A percentile compares a stretch with the other conserved stretches of the same genome.
Conservation (phyloP, 768 basidiomycete genomes). For the Agrocybe pediades region DNA sequence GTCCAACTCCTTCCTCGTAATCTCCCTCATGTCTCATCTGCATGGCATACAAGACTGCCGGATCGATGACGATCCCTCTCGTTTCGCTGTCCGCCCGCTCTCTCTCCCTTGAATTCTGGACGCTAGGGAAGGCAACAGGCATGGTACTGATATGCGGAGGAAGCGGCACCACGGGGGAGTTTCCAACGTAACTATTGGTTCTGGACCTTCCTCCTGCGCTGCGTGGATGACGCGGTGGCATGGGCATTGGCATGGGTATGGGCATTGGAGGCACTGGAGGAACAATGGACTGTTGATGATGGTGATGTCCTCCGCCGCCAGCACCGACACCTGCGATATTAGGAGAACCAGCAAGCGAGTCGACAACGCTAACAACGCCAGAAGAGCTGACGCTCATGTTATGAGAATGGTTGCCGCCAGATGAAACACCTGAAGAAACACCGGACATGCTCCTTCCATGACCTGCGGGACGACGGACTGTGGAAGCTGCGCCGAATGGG, state of each 20-base stretch:
- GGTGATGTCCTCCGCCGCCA: conserved; percentile 41
- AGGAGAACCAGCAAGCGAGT: conserved; percentile 24
- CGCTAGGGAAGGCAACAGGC: conserved; percentile 33
- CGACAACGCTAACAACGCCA: conserved; percentile 34
- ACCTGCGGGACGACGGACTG: conserved; percentile 44
- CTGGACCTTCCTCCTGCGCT: conserved; percentile 21
- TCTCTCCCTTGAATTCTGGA: conserved; percentile 15
- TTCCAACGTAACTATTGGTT: conserved; percentile 32
- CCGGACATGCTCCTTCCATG: conserved; percentile 26
- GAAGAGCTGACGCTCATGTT: conserved; percentile 20
- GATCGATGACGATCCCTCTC: conserved; percentile 18
- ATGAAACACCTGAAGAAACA: conserved; percentile 24
- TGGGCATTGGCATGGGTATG: conserved; percentile 15
- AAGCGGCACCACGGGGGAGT: conserved; percentile 8
- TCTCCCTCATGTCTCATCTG: conserved; percentile 11
- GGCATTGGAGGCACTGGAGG: conserved; percentile 26
- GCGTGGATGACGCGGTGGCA: conserved; percentile 29
- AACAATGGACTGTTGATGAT: conserved; percentile 32
- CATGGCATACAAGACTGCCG: conserved; percentile 20
- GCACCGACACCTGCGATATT: conserved; percentile 64
- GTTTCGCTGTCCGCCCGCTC: conserved; percentile 27
- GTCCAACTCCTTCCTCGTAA: conserved; percentile 13
- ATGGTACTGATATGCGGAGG: conserved; percentile 18
- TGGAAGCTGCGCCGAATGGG: conserved; percentile 72
- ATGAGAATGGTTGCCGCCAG: conserved; percentile 15